Base-by-base conservation (phyloP, 495 filamentous ascomycete genomes). In the Staphylotrichum longicolle region DNA sequence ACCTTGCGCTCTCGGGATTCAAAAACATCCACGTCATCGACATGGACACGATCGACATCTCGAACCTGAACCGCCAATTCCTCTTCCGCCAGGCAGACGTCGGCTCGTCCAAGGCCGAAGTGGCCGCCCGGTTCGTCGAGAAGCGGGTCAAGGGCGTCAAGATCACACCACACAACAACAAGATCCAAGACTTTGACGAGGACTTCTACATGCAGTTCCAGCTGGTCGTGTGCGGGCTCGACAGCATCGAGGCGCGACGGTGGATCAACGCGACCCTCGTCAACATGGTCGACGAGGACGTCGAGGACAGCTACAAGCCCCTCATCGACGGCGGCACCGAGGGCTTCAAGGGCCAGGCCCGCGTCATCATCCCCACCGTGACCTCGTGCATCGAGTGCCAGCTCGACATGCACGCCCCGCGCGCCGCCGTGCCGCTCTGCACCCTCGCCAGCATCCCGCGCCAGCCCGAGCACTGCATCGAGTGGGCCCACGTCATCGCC, bases 31-130 rank as follows among this genome's bases (percentile, higher is more conserved):
- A 98, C 78, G 93, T 99, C 44, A 98, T 99, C 66, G 95, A 99
- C 78, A 99, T 99, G 95, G 93, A 90, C 64, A 98, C 93, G 6
- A 99, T 99, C 72, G 95, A 99, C 70, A 91, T 99, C 57, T 96
- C 91, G 32, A 99, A 99, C 74, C 83, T 99, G 49, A 99, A 99
- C 73, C 87, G 95, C 30, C 95, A 99, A 71, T 99, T 99, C 71
- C 84, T 99, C 51, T 99, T 99, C 74, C 91, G 95, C 15, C 81
- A 93, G 66, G 78, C 85, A 50, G 95, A 99, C 70, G 93, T 99
- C 32, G 94, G 95, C 40, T 93, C 90, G 65, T 88, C 86, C 58
- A 99, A 99, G 77, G 95, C 95, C 62, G 90, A 92, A 65, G 88
- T 96, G 53, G 95, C 95, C 8, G 95, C 95, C 8, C 82, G 82